A percentile compares a stretch with the other conserved stretches of the same genome.
phyloP scores from a whole-genome alignment of 805 yeast genomes.

The Yarrowia osloensis region DNA sequence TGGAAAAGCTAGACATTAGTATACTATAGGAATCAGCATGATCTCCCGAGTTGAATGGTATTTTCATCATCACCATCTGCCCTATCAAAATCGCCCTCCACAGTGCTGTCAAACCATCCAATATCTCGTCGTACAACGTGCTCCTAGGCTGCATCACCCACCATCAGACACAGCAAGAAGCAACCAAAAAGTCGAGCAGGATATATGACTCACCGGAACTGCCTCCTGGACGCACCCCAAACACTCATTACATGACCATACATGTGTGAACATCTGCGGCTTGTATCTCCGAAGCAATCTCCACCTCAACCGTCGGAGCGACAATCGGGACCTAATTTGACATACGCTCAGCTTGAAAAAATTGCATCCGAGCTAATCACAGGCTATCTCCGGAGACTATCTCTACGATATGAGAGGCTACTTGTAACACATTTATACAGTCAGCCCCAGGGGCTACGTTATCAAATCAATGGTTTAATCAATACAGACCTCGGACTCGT shows the following conservation, averaged over 20 bases:
- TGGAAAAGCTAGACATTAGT: too few relatives aligned
- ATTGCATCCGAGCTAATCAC: neutral
- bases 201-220: neutral
- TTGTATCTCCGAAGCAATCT: neutral
- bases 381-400: neutral
- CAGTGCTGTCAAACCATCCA: too few relatives aligned
- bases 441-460: too few relatives aligned
- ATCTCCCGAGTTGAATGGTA: neutral
- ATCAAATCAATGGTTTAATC: too few relatives aligned
- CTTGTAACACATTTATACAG: neutral
- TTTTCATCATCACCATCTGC: neutral
- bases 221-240: neutral
- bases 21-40: neutral
- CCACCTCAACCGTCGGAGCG: neutral
- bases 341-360: neutral
- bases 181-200: neutral
- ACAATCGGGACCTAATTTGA: neutral
- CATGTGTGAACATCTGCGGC: neutral
- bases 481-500: neutral
- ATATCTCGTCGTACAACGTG: neutral
- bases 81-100: neutral
- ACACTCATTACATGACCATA: neutral
- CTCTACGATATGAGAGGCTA: neutral
- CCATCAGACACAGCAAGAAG: neutral
- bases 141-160: neutral